Base-by-base conservation (phyloP, 495 filamentous ascomycete species). In the Bacidia rubella region DNA sequence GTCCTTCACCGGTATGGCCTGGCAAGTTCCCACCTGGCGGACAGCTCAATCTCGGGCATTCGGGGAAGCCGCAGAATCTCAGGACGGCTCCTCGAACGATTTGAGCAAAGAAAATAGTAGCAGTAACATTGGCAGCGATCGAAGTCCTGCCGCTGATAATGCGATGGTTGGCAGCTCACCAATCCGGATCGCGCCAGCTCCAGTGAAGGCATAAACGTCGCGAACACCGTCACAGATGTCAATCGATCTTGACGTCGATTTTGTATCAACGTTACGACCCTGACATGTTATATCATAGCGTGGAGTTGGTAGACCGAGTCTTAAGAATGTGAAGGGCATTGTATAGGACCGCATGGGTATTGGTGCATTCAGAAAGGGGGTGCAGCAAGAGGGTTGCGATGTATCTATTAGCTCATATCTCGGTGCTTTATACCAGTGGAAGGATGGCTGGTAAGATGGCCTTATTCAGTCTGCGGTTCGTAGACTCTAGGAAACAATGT, bases 1-100 rank as follows among this genome's bases (percentile, higher is more conserved):
- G 74, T 92, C 81, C 60, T 98, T 98, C 65, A 98, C 92, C 2
- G 93, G 93, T 26, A 74, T 88, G 12, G 63, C 75, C 26, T 97
- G 92, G 92, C 76, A 85, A 53, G 70, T 95, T 46, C 79, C 83
- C 15, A 80, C 83, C 49, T 98, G 92, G 92, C 81, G 79, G 39
- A 80, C 85, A 7, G 86, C 85, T 19, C 80, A 76, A 61, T 50
- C 73, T 0, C 65, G 63, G 45, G 70, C 62, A 27, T 39, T 70
- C 10, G 67, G 66, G 44, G 67, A 65, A 54, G 74, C 74, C 32
- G 67, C 65, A 38, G 72, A 74, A 57, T 68, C 66, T 41, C 62
- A 76, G 67, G 63, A 68, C 54, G 17, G 57, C 49, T 58, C 80
- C 74, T 19, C 80, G 73, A 82, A 86, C 29, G 83, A 79, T 54